Evolutionary conservation across 805 yeast genomes (phyloP).

Genomic region (Kregervanrija fluxuum): DNA sequence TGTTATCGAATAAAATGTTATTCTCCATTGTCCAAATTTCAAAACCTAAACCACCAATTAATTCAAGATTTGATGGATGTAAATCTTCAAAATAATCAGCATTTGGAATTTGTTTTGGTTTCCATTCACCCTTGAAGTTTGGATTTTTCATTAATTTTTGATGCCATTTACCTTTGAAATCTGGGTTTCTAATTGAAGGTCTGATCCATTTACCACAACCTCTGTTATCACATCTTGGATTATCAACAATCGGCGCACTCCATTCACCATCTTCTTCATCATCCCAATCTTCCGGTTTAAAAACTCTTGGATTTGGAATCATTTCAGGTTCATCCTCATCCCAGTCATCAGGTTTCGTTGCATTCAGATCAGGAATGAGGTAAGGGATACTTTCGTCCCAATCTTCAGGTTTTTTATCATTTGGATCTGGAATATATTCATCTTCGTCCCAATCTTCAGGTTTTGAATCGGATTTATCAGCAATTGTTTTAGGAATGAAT

Average conservation of each 20-base stretch:
- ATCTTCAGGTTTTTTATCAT: constrained; percentile 64
- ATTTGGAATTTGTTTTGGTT: constrained; percentile 56
- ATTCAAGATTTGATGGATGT: constrained; percentile 52
- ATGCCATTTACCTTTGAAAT: constrained; percentile 71
- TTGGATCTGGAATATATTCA: constrained; percentile 60
- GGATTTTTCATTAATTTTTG: constrained; percentile 70
- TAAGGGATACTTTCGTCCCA: constrained; percentile 73
- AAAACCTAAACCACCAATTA: constrained; percentile 77
- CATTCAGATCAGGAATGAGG: constrained; percentile 60
- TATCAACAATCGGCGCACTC: constrained; percentile 61
- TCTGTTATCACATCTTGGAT: constrained; percentile 61
- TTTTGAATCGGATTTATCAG: constrained; percentile 48
- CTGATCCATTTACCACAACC: constrained; percentile 85
- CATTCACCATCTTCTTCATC: constrained; percentile 88
- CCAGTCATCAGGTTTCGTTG: constrained; percentile 73
- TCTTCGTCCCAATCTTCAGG: constrained; percentile 84
- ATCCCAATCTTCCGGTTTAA: constrained; percentile 75
- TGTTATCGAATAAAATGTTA: constrained; percentile 70
- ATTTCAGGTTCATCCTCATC: constrained; percentile 51
- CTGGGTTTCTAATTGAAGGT: constrained; percentile 60
- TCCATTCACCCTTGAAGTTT: constrained; percentile 72
- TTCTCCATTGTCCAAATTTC: constrained; percentile 85
- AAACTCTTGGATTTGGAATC: constrained; percentile 62
- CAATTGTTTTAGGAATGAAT: constrained; percentile 50
- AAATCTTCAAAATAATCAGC: constrained; percentile 60